phyloP scores from a whole-genome alignment of 108 stramenopile species.

The Cyclotella choctawhatcheeana region DNA sequence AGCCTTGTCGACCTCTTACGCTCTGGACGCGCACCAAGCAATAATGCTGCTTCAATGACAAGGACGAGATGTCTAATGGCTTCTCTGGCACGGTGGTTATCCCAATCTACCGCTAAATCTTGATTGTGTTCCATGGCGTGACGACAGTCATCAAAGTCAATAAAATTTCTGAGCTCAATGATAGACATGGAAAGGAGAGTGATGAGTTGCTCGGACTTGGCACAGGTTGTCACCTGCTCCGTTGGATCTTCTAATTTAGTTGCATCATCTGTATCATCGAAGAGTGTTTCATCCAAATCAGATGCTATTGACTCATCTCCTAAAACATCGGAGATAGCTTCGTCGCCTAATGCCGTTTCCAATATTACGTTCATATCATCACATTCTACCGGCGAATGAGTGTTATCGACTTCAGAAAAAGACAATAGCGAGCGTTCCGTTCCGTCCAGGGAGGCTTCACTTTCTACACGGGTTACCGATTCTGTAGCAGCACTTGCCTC shows the following conservation, averaged over 20 bases:
- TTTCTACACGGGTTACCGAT: slow-evolving; percentile 14
- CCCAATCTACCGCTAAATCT: slow-evolving; percentile 66
- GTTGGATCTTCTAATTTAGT: slow-evolving; percentile 8
- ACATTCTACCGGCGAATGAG: background rate
- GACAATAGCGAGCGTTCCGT: slow-evolving; percentile 12
- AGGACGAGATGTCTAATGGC: slow-evolving; percentile 74
- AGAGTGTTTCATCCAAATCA: slow-evolving; percentile 29
- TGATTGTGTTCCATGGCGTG: slow-evolving; percentile 43
- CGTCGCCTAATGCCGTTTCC: slow-evolving; percentile 11
- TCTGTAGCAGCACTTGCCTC: background rate
- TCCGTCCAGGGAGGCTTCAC: slow-evolving; percentile 11
- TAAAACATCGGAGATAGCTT: slow-evolving; percentile 1
- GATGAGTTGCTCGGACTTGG: slow-evolving; percentile 51
- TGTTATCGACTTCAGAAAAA: background rate
- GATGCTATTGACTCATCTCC: slow-evolving; percentile 41
- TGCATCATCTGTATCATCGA: slow-evolving; percentile 29
- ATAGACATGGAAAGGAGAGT: slow-evolving; percentile 62
- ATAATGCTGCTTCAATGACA: slow-evolving; percentile 73
- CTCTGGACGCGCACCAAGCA: slow-evolving; percentile 68
- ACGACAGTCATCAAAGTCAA: slow-evolving; percentile 70
- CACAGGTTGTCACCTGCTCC: slow-evolving; percentile 21
- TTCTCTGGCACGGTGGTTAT: slow-evolving; percentile 60
- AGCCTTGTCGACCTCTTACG: slow-evolving; percentile 29
- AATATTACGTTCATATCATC: slow-evolving; percentile 34
- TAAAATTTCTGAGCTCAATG: slow-evolving; percentile 59